Conservation (phyloP, 2,329 filamentous ascomycete genomes). For the Ophiostoma novo-ulmi region DNA sequence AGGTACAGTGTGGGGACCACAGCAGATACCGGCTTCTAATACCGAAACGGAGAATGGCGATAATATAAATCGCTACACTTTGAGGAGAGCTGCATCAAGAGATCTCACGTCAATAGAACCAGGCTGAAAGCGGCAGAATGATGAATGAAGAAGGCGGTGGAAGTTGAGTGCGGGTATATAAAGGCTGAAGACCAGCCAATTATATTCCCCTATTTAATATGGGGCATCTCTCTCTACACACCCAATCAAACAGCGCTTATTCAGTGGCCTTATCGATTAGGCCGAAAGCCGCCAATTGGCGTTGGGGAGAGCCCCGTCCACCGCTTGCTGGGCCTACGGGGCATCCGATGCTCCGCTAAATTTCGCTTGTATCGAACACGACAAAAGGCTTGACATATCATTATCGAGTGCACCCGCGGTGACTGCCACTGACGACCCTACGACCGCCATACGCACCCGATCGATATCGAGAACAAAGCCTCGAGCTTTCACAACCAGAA, state of each 20-base stretch:
- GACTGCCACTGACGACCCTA: constrained; percentile 19
- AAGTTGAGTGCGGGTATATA: not conserved
- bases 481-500: not conserved
- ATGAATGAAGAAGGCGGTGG: constrained; percentile 20
- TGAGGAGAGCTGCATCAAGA: not conserved
- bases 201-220: not conserved
- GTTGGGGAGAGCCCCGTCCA: not conserved
- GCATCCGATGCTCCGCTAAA: constrained; percentile 17
- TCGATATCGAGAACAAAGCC: not conserved
- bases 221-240: not conserved
- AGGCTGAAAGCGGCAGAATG: not conserved
- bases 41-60: not conserved
- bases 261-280: constrained; percentile 24
- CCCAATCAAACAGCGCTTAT: constrained; percentile 26
- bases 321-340: not conserved
- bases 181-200: not conserved
- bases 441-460: constrained; percentile 9
- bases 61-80: not conserved
- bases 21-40: not conserved
- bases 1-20: not conserved
- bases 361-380: constrained; percentile 14
- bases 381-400: not conserved
- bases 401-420: not conserved
- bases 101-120: constrained; percentile 3
- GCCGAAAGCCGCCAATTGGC: constrained; percentile 17